These are phyloP conservation scores for Yamadazyma sp. DNA, from an alignment of 1,139 yeast genomes.

Conservation along the genomic window DNA sequence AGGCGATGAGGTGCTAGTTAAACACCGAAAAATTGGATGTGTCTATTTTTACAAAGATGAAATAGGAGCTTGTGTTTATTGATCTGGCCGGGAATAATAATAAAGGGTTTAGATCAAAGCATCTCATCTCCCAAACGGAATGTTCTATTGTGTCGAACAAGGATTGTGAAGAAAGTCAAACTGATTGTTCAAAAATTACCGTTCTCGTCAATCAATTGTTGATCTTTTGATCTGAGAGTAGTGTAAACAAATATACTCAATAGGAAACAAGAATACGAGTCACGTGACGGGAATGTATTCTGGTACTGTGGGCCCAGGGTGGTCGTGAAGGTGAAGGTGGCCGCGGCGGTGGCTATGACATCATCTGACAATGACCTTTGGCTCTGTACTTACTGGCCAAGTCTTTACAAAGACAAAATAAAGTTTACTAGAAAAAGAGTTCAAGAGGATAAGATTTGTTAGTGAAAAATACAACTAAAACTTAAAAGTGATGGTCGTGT, in stretches of 20 bases:
- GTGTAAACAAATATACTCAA: conserved; percentile 1
- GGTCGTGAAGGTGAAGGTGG: neutral
- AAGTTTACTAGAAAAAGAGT: too few species aligned
- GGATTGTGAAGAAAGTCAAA: neutral
- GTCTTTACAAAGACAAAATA: too few species aligned
- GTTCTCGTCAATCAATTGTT: conserved; percentile 3
- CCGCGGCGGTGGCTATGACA: neutral
- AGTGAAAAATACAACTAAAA: too few species aligned
- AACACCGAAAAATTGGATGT: too few species aligned
- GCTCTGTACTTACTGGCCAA: too few species aligned
- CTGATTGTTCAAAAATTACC: conserved; percentile 1
- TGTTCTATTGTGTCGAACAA: neutral
- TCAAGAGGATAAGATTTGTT: too few species aligned
- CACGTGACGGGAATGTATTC: neutral
- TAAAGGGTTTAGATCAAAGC: conserved; percentile 1
- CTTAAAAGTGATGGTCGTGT: too few species aligned
- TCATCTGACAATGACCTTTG: too few species aligned
- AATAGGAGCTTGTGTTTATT: too few species aligned
- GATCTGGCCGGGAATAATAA: neutral
- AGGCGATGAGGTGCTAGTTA: too few species aligned
- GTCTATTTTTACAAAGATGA: too few species aligned
- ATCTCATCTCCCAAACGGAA: conserved; percentile 1
- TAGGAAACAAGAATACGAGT: neutral
- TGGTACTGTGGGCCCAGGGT: neutral
- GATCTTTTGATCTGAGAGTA: conserved; percentile 2